Percentiles rank a stretch among this genome's conserved stretches.
These are phyloP conservation scores for Phanerochaete sordida DNA, from an alignment of 768 basidiomycete genomes.

Conservation along the genomic window DNA sequence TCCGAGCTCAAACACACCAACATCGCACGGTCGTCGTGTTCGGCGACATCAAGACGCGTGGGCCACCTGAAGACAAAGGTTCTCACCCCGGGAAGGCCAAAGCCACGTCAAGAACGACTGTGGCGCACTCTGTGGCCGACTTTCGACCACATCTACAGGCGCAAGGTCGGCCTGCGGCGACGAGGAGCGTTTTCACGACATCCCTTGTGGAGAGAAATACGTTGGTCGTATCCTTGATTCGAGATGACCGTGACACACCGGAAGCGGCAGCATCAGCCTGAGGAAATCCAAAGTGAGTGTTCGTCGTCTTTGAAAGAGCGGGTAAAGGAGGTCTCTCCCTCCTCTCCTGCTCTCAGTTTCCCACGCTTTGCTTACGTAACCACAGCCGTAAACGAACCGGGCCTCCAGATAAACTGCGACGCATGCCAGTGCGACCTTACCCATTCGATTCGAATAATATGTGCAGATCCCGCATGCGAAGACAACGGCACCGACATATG, in stretches of 20 bases:
- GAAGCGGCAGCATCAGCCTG: slow-evolving; percentile 29
- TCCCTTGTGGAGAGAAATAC: neutral
- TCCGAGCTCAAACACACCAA: neutral
- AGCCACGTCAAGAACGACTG: neutral
- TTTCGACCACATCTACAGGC: neutral
- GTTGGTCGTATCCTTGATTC: neutral
- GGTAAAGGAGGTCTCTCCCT: slow-evolving; percentile 2
- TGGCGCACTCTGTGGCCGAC: neutral
- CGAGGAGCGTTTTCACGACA: neutral
- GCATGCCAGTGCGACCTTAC: slow-evolving; percentile 85
- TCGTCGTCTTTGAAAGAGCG: slow-evolving; percentile 1
- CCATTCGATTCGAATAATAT: slow-evolving; percentile 95
- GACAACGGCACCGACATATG: slow-evolving; percentile 90
- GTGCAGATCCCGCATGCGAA: slow-evolving; percentile 77
- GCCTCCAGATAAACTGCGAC: slow-evolving; percentile 82
- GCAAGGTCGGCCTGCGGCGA: neutral
- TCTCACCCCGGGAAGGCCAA: neutral
- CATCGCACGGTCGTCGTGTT: neutral
- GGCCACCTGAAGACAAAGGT: neutral
- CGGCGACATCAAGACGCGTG: neutral
- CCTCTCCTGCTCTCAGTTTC: slow-evolving; percentile 17
- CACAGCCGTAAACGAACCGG: slow-evolving; percentile 75
- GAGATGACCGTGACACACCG: slow-evolving; percentile 31
- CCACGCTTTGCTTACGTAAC: slow-evolving; percentile 25
- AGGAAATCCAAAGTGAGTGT: slow-evolving; percentile 29